Evolutionary conservation across 164 flowering plant species (phyloP).

Genomic region (Tetrastigma voinierianum): DNA sequence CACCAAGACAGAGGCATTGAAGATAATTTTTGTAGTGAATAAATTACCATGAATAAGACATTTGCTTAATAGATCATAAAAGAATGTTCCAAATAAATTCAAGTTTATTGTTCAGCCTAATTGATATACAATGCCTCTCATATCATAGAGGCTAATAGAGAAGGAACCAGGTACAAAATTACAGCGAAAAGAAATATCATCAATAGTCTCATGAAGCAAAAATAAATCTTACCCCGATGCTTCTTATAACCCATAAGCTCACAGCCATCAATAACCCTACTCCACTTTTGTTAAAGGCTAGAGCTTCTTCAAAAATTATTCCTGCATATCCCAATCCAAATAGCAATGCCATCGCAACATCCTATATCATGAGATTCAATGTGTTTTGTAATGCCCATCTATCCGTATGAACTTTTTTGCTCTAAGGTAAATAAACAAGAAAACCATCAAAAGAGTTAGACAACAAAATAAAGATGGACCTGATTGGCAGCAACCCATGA

Average conservation of each 20-base stretch:
- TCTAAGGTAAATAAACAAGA: constrained; percentile 1
- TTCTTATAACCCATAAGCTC: constrained; percentile 86
- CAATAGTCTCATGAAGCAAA: constrained; percentile 2
- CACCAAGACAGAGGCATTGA: too few relatives aligned
- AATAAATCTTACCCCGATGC: constrained; percentile 75
- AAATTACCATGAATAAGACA: too few relatives aligned
- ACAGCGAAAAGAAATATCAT: neutral
- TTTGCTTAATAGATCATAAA: too few relatives aligned
- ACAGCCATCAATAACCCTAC: constrained; percentile 97
- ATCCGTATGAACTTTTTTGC: neutral
- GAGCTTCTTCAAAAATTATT: constrained; percentile 93
- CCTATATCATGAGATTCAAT: constrained; percentile 47
- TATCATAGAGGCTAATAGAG: neutral
- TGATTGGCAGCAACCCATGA: constrained; percentile 98
- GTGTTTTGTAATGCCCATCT: constrained; percentile 7
- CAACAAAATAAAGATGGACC: constrained; percentile 38
- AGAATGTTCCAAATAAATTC: too few relatives aligned
- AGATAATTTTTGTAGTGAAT: too few relatives aligned
- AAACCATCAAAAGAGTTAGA: constrained; percentile 4
- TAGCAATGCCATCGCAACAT: constrained; percentile 87
- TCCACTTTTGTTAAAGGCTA: constrained; percentile 98
- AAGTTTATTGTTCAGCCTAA: too few relatives aligned
- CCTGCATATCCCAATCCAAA: constrained; percentile 94
- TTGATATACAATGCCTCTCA: neutral
- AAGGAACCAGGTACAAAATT: neutral